Base-by-base conservation (phyloP, 2,329 filamentous ascomycete species). In the Neodidymelliopsis sp. region DNA sequence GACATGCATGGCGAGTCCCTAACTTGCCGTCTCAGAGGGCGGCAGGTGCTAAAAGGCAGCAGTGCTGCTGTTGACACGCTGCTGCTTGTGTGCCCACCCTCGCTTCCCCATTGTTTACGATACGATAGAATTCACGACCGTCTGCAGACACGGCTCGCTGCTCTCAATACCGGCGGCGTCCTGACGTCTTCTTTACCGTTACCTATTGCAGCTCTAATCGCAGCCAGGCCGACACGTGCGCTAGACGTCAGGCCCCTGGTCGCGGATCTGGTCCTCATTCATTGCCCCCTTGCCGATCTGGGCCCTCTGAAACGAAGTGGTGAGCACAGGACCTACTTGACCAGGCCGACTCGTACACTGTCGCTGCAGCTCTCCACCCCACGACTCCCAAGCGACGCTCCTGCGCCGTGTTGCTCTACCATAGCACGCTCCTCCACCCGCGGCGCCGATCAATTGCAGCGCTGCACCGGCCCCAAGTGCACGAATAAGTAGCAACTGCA, bases 231-330 rank as follows among this genome's bases (percentile, higher is more conserved):
- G n/a, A 37, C 39, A 38, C 44, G 44, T 45, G 41, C 47, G 44
- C 50, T 38, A 42, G 39, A 40, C 37, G 15, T 39, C 24, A 38
- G 33, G 31, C 45, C 57, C 60, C 45, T 54, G 59, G 51, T 36
- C 40, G 47, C 39, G 49, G 24, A 59, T 57, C 56, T 45, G 48
- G 31, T 39, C 57, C 51, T 48, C 48, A 45, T 49, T 57, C 53
- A 37, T 49, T 47, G 45, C 54, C 54, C 60, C 60, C 60, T 62
- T 62, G 54, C 57, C 59, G 53, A 56, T 59, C 62, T 59, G 37
- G 52, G 57, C 40, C 30, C 53, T 29, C 53, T 54, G 62, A 62
- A 65, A 65, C 49, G 45, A 52, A 34, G 40, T 22, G 39, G 27
- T 48, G 49, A 40, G 53, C 62, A 65, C 60, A 59, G 54, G 50